Conservation (phyloP, 441 rosid species). For the Gossypium davidsonii region DNA sequence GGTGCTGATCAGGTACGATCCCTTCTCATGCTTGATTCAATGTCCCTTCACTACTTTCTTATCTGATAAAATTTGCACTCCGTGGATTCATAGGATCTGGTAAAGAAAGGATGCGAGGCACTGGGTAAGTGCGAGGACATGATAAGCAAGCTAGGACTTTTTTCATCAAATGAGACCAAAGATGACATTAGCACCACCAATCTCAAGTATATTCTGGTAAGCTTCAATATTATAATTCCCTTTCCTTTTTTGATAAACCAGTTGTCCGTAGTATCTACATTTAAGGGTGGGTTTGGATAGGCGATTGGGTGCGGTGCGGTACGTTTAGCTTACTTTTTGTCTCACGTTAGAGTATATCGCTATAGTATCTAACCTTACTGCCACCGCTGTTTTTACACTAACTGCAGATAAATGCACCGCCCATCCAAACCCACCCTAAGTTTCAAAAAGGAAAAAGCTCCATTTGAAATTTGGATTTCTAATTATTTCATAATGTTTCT, state of each 20-base stretch:
- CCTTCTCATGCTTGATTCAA: not conserved
- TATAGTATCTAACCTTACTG: too few relatives aligned
- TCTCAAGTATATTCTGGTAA: slow-evolving; percentile 85
- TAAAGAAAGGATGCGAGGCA: slow-evolving; percentile 59
- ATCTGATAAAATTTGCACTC: slow-evolving; percentile 3
- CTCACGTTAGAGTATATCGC: too few relatives aligned
- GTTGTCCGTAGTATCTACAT: not conserved
- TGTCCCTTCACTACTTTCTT: slow-evolving; percentile 4
- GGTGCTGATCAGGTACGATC: slow-evolving; percentile 55
- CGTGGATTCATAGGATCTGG: slow-evolving; percentile 36
- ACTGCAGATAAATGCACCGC: too few relatives aligned
- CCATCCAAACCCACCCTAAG: too few relatives aligned
- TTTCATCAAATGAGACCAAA: slow-evolving; percentile 80
- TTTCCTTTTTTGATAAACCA: not conserved
- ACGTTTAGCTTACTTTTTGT: too few relatives aligned
- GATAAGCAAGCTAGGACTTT: slow-evolving; percentile 71
- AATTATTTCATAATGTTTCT: not conserved
- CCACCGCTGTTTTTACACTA: too few relatives aligned
- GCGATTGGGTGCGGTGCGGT: too few relatives aligned
- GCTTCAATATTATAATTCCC: not conserved
- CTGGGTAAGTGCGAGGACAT: slow-evolving; percentile 77
- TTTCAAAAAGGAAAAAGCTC: too few relatives aligned
- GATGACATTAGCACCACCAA: slow-evolving; percentile 75
- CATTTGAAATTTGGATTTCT: not conserved
- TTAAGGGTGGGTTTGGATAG: not conserved